Percentiles rank a stretch among this genome's conserved stretches.
Evolutionary conservation across 2,329 filamentous ascomycete genomes (phyloP).

Genomic region (Aspergillus chevalieri): DNA sequence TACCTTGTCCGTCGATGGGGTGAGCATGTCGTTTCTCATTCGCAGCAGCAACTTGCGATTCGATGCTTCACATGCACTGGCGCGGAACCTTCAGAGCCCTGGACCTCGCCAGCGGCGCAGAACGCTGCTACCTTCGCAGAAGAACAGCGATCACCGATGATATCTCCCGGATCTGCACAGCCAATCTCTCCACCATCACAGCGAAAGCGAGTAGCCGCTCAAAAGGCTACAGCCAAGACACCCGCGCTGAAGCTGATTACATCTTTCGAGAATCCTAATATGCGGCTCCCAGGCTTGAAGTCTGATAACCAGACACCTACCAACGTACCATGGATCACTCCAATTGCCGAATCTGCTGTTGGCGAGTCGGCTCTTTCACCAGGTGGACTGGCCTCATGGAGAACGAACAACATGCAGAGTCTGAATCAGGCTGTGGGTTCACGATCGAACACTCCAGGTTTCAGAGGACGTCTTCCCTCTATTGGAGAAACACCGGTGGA

Average conservation of each 20-base stretch:
- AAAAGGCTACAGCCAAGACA: slow-evolving; percentile 63
- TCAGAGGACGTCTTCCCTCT: slow-evolving; percentile 65
- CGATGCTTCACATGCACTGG: slow-evolving; percentile 89
- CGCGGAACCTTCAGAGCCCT: slow-evolving; percentile 75
- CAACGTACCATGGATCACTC: slow-evolving; percentile 70
- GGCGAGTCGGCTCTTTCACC: slow-evolving; percentile 59
- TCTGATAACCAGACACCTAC: slow-evolving; percentile 64
- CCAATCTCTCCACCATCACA: slow-evolving; percentile 20
- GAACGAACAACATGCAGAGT: slow-evolving; percentile 54
- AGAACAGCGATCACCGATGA: slow-evolving; percentile 26
- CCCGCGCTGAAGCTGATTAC: slow-evolving; percentile 88
- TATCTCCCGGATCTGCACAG: slow-evolving; percentile 56
- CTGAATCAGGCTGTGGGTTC: slow-evolving; percentile 66
- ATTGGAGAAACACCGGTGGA: slow-evolving; percentile 64
- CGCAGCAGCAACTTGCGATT: slow-evolving; percentile 84
- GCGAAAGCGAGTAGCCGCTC: slow-evolving; percentile 46
- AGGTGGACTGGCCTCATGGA: slow-evolving; percentile 55
- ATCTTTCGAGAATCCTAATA: slow-evolving; percentile 62
- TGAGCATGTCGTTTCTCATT: slow-evolving; percentile 78
- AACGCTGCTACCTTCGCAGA: slow-evolving; percentile 45
- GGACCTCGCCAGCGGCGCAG: slow-evolving; percentile 76
- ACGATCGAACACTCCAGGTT: slow-evolving; percentile 56
- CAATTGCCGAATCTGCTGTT: slow-evolving; percentile 72
- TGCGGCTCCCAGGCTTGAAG: slow-evolving; percentile 55
- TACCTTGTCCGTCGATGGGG: slow-evolving; percentile 92